phyloP scores from a whole-genome alignment of 495 filamentous ascomycete species.

The Cercophora scortea region DNA sequence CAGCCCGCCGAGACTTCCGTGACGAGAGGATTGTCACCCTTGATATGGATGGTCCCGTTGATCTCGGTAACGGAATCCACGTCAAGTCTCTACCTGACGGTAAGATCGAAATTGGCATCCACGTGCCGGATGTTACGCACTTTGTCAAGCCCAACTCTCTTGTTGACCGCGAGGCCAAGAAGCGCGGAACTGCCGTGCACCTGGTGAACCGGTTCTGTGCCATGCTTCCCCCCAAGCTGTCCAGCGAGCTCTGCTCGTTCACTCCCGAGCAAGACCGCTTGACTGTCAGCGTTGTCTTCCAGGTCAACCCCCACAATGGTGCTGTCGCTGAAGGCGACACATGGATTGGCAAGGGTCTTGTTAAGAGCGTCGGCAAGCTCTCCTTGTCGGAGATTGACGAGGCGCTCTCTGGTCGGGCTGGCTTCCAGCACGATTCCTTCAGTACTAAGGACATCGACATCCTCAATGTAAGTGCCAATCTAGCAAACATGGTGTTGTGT shows the following conservation, averaged over 20 bases:
- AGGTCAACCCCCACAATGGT: conserved; percentile 70
- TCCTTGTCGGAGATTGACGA: conserved; percentile 79
- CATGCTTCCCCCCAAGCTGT: conserved; percentile 78
- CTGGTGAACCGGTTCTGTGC: conserved; percentile 86
- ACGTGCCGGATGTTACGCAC: conserved; percentile 92
- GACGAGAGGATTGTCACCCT: conserved; percentile 86
- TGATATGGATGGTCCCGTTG: conserved; percentile 72
- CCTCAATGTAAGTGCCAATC: conserved; percentile 54
- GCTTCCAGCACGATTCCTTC: conserved; percentile 50
- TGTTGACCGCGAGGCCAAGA: conserved; percentile 95
- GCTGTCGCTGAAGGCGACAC: conserved; percentile 70
- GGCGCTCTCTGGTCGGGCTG: conserved; percentile 54
- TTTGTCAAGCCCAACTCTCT: conserved; percentile 95
- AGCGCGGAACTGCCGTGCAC: conserved; percentile 92
- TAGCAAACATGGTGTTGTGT: neutral
- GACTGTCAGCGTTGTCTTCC: conserved; percentile 87
- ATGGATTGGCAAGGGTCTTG: conserved; percentile 90
- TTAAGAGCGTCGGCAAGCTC: conserved; percentile 82
- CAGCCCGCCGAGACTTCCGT: conserved; percentile 83
- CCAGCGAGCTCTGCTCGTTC: conserved; percentile 80
- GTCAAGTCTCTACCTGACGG: conserved; percentile 74
- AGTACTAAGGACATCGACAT: conserved; percentile 64
- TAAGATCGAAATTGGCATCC: conserved; percentile 87
- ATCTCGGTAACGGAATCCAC: conserved; percentile 87
- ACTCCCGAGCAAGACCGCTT: conserved; percentile 80